Evolutionary conservation across 2,329 filamentous ascomycete genomes (phyloP), one percentile per base, ranked within the genome.

Genomic region (Nigrograna mackinnonii): DNA sequence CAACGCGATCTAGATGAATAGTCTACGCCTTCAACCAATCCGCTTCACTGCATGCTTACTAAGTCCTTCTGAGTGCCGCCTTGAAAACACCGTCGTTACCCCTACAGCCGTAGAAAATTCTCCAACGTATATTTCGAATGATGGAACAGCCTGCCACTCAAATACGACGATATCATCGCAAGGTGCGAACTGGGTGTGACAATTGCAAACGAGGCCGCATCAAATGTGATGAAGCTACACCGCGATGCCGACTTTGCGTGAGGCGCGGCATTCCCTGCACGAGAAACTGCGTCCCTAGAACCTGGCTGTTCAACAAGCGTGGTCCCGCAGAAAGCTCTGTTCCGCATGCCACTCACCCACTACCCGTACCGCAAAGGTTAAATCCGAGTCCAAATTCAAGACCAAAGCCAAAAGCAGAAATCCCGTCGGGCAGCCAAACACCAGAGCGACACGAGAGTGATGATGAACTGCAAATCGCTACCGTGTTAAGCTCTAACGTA

Each of bases 161-260:
- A 28, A 28, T 79, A 14, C 24, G 24, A 11, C 14, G 11, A 14
- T 14, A 28, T 14, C 24, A 28, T 14, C 24, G 24, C 11, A 28
- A 28, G 14, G 24, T 28, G 24, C 24, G 24, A 11, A 28, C 24
- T 14, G 24, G 24, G 14, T 28, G 24, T 14, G 24, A 28, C 24
- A 11, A 28, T 11, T 28, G 24, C 24, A 28, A 28, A 14, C 11
- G 14, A 14, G 14, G 24, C 24, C 11, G 24, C 11, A 14, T 28
- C 24, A 28, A 28, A 14, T 28, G 24, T 14, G 24, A 28, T 28
- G 24, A 28, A 28, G 24, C 2, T 11, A 14, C 11, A 14, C 24
- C 24, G 24, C 24, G 24, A 14, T 28, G 24, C 24, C 24, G 14
- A 14, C 24, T 28, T 11, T 28, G 24, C 24, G 24, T 28, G 24